Conservation (phyloP, 2,329 filamentous ascomycete genomes). For the Pseudopyricularia javanii region DNA sequence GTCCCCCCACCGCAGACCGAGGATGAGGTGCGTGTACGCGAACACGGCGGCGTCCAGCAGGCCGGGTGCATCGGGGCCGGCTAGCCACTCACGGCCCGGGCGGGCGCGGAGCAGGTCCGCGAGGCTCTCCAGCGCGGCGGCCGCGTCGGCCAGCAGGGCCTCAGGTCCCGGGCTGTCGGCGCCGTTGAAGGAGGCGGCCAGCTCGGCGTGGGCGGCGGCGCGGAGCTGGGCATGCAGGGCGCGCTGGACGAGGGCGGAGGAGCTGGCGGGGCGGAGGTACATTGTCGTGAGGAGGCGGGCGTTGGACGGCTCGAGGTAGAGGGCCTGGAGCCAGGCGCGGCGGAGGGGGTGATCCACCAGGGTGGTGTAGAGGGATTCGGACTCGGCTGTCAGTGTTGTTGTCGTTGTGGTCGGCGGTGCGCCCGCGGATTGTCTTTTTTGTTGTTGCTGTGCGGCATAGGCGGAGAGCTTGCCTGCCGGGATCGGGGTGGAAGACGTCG, state of each 20-base stretch:
- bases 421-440: constrained; percentile 11
- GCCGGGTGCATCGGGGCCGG: constrained; percentile 52
- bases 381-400: background rate
- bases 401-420: constrained; percentile 5
- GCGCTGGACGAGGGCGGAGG: constrained; percentile 48
- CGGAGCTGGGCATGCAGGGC: constrained; percentile 56
- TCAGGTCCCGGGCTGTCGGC: constrained; percentile 7
- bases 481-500: constrained; percentile 7
- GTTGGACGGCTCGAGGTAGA: constrained; percentile 67
- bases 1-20: constrained; percentile 53
- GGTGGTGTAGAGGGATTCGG: constrained; percentile 52
- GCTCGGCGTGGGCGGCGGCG: constrained; percentile 58
- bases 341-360: constrained; percentile 68
- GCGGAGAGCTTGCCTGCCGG: constrained; percentile 11
- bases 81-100: constrained; percentile 31
- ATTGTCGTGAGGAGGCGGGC: constrained; percentile 54
- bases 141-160: constrained; percentile 29
- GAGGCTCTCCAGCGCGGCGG: constrained; percentile 32
- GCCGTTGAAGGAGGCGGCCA: constrained; percentile 4
- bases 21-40: constrained; percentile 72
- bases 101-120: constrained; percentile 21
- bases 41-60: constrained; percentile 85
- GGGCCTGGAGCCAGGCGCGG: constrained; percentile 74
- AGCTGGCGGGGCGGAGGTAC: constrained; percentile 55
- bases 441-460: constrained; percentile 7